phyloP scores from a whole-genome alignment of 164 flowering plant genomes.

The Tetrastigma voinierianum region DNA sequence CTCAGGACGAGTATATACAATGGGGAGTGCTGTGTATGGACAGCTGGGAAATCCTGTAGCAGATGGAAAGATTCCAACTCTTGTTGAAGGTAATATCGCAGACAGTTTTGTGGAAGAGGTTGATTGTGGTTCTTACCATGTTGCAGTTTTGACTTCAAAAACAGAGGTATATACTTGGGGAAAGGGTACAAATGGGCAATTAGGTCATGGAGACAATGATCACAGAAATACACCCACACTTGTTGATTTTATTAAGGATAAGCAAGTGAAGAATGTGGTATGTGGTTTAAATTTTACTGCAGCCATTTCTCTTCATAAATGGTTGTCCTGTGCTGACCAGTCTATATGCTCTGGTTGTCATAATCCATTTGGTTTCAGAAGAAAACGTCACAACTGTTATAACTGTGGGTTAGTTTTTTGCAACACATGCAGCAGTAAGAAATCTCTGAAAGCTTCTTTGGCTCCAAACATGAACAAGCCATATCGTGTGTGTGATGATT shows the following conservation, averaged over 20 bases:
- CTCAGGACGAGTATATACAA: slow-evolving; percentile 73
- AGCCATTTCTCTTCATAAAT: slow-evolving; percentile 75
- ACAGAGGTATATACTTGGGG: slow-evolving; percentile 95
- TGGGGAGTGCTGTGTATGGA: slow-evolving; percentile 78
- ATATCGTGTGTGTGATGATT: slow-evolving; percentile 92
- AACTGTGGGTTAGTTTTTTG: slow-evolving; percentile 94
- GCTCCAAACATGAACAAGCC: slow-evolving; percentile 84
- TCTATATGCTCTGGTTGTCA: slow-evolving; percentile 80
- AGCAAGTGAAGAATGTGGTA: slow-evolving; percentile 70
- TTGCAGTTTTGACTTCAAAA: slow-evolving; percentile 80
- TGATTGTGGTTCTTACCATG: slow-evolving; percentile 86
- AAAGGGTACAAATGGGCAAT: slow-evolving; percentile 82
- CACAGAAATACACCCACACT: slow-evolving; percentile 67
- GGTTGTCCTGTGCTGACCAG: slow-evolving; percentile 66
- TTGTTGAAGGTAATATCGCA: slow-evolving; percentile 53
- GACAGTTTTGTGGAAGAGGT: slow-evolving; percentile 67
- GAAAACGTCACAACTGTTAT: slow-evolving; percentile 95
- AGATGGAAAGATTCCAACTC: slow-evolving; percentile 60
- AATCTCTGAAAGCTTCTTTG: slow-evolving; percentile 78
- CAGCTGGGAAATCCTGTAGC: slow-evolving; percentile 67
- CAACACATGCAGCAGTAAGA: slow-evolving; percentile 81
- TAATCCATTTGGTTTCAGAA: slow-evolving; percentile 67
- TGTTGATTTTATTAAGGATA: slow-evolving; percentile 68
- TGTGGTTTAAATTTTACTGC: slow-evolving; percentile 92
- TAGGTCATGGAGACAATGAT: slow-evolving; percentile 84